Conservation (phyloP, 208 protist genomes). For the Leishmania arabica region DNA sequence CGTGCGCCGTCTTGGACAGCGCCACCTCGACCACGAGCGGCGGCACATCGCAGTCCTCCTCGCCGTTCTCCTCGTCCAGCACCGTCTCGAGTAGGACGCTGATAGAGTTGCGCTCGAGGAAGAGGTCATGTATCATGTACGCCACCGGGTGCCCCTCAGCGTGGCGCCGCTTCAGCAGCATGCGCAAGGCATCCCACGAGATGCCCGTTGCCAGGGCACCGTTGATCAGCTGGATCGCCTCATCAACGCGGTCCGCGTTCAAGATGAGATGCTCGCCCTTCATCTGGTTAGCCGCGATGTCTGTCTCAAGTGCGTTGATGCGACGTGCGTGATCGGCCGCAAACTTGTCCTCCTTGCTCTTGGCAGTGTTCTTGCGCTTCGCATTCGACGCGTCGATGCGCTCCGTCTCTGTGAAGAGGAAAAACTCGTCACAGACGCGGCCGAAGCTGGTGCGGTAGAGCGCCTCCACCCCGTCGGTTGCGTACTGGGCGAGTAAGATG, state of each 20-base stretch:
- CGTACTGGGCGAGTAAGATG: conserved; percentile 87
- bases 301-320: conserved; percentile 70
- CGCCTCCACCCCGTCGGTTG: conserved; percentile 33
- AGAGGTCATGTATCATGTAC: conserved; percentile 91
- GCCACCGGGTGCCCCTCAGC: conserved; percentile 92
- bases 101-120: conserved; percentile 89
- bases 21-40: conserved; percentile 91
- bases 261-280: conserved; percentile 87
- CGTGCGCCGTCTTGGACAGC: conserved; percentile 91
- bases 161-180: conserved; percentile 84
- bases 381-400: conserved; percentile 84
- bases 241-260: conserved; percentile 90
- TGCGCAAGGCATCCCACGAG: conserved; percentile 83
- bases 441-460: conserved; percentile 83
- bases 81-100: conserved; percentile 75
- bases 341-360: conserved; percentile 93
- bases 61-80: conserved; percentile 62
- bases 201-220: conserved; percentile 78
- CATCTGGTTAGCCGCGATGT: conserved; percentile 55
- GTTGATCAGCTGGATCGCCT: conserved; percentile 89
- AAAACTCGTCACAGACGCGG: conserved; percentile 93
- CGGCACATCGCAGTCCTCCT: conserved; percentile 58
- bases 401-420: conserved; percentile 90
- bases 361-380: conserved; percentile 67
- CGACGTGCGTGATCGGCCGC: conserved; percentile 86